A percentile compares a stretch with the other conserved stretches of the same genome.
Conservation (phyloP, 2,329 filamentous ascomycete species). For the Fusarium guadeloupense region DNA sequence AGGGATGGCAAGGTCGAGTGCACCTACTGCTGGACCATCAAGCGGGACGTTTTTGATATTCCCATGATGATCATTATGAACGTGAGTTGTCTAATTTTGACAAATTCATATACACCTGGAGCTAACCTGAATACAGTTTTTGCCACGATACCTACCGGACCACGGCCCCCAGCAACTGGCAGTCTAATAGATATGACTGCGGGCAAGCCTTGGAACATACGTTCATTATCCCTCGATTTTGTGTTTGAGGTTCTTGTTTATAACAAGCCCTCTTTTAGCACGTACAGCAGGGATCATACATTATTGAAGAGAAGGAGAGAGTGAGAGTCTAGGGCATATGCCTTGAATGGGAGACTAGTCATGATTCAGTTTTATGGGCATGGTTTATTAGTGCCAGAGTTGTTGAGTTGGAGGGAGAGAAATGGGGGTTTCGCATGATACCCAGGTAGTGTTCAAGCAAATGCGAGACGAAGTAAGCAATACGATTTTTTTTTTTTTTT, state of each 20-base stretch:
- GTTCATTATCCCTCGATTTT: constrained; percentile 40
- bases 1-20: constrained; percentile 93
- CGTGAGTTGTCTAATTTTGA: constrained; percentile 66
- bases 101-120: neutral
- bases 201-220: constrained; percentile 26
- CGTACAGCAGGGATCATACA: constrained; percentile 24
- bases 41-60: constrained; percentile 96
- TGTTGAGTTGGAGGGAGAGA: neutral
- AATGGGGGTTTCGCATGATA: constrained; percentile 37
- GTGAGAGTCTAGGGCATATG: neutral
- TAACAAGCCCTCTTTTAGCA: constrained; percentile 26
- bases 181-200: constrained; percentile 50
- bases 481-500: no score
- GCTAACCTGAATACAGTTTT: constrained; percentile 54
- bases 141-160: constrained; percentile 68
- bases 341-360: constrained; percentile 18
- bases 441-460: constrained; percentile 32
- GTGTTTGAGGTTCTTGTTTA: constrained; percentile 30
- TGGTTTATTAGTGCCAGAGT: constrained; percentile 15
- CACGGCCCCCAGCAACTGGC: constrained; percentile 65
- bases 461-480: constrained; percentile 31
- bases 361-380: constrained; percentile 20
- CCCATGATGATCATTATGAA: constrained; percentile 99
- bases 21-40: constrained; percentile 96
- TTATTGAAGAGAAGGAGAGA: constrained; percentile 1